These are phyloP conservation scores for Diaporthe citriasiana DNA, from an alignment of 2,329 filamentous ascomycete genomes.

Conservation along the genomic window DNA sequence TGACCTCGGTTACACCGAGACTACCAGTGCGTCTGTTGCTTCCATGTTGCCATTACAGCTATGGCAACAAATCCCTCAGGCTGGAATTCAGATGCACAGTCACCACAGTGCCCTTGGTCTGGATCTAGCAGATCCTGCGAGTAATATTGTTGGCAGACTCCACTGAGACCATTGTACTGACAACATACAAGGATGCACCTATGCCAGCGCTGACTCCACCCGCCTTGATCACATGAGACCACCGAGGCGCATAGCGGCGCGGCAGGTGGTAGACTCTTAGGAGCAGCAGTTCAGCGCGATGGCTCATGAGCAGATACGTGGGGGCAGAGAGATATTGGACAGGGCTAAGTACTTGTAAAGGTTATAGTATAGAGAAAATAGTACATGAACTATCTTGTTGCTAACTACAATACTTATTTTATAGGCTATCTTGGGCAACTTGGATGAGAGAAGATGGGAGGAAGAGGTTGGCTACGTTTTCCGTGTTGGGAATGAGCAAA, in stretches of 20 bases:
- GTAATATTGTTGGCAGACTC: conserved; percentile 83
- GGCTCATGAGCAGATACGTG: neutral
- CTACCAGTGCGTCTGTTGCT: neutral
- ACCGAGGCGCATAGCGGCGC: conserved; percentile 80
- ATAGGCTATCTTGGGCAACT: conserved; percentile 66
- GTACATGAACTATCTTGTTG: conserved; percentile 69
- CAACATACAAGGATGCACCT: conserved; percentile 87
- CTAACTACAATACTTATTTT: conserved; percentile 72
- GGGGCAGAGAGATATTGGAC: conserved; percentile 30
- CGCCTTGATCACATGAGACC: conserved; percentile 82
- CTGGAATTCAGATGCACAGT: conserved; percentile 76
- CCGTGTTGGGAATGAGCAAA: conserved; percentile 25
- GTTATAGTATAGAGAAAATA: conserved; percentile 72
- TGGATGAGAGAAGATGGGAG: conserved; percentile 37
- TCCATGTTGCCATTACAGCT: neutral
- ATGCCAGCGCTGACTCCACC: conserved; percentile 85
- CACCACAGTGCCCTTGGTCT: conserved; percentile 89
- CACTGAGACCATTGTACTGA: conserved; percentile 84
- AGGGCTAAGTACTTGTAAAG: conserved; percentile 60
- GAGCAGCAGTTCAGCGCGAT: conserved; percentile 16
- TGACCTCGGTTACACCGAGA: too few relatives aligned
- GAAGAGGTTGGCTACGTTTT: conserved; percentile 26
- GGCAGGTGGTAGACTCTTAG: conserved; percentile 83
- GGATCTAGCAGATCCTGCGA: conserved; percentile 83
- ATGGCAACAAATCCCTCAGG: conserved; percentile 15